Conservation (phyloP, 2,329 filamentous ascomycete genomes). For the Epichloe gansuensis region DNA sequence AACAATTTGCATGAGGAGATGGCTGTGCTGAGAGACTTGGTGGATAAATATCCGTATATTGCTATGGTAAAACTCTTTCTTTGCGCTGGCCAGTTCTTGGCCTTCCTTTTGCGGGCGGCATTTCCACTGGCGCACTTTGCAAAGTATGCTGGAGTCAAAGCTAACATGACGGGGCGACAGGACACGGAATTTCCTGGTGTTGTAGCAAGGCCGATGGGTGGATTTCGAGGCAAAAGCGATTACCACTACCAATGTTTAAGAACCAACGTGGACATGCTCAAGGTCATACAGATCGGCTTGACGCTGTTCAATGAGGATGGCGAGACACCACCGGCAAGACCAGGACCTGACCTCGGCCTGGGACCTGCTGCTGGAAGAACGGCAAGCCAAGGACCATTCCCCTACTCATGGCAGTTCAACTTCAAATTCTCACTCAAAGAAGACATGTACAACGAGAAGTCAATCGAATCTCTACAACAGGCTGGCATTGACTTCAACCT, state of each 20-base stretch:
- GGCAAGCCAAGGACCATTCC: conserved; percentile 41
- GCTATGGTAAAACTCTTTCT: conserved; percentile 66
- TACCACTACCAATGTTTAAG: conserved; percentile 98
- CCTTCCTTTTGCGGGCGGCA: too few species aligned
- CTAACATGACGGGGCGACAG: conserved; percentile 31
- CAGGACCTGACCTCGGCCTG: conserved; percentile 32
- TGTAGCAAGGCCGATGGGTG: conserved; percentile 86
- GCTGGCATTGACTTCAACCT: conserved; percentile 85
- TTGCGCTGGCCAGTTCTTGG: neutral
- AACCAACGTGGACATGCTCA: conserved; percentile 93
- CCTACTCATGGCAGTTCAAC: conserved; percentile 98
- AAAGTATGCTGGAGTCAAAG: neutral
- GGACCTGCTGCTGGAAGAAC: conserved; percentile 25
- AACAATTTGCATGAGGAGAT: conserved; percentile 87
- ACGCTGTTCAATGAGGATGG: conserved; percentile 87
- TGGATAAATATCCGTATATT: conserved; percentile 89
- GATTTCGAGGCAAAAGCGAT: conserved; percentile 87
- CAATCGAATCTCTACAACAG: conserved; percentile 78
- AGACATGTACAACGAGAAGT: conserved; percentile 96
- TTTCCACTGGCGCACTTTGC: neutral
- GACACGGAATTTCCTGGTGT: conserved; percentile 99
- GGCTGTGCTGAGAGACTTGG: conserved; percentile 64
- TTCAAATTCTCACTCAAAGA: conserved; percentile 90
- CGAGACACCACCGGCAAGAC: conserved; percentile 65
- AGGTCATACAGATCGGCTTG: conserved; percentile 93